Evolutionary conservation across 2,329 filamentous ascomycete species (phyloP), one percentile per base, ranked within the genome.

Genomic region (Talaromyces sp.): DNA sequence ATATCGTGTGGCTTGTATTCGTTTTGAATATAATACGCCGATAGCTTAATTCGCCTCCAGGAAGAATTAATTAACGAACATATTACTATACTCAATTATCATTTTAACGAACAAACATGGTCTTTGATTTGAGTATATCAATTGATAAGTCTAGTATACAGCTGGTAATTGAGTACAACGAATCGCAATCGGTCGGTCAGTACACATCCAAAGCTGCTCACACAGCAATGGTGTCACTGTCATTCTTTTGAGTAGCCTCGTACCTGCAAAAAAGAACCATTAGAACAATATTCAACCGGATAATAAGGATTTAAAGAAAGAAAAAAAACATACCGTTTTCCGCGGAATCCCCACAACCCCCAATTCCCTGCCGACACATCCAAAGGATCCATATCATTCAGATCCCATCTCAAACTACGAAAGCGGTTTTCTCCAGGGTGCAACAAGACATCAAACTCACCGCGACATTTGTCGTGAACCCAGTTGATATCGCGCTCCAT

Each of bases 281-380:
- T 23, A 23, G 23, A 23, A 23, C 23, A 23, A 23, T 23, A 23
- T 23, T 23, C 23, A 23, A 23, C 23, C 23, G 23, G 23, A 23
- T 23, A 23, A 23, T 23, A 23, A 23, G 23, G 23, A 23, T 23
- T 23, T 23, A 47, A 23, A 27, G 27, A 14, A 42, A 8, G n/a
- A 47, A 50, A 63, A 8, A 34, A 56, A 50, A 68, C 85, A 69
- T 85, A 97, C 86, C 94, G 89, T 86, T 99, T 99, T 69, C 95
- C 95, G 78, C 95, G 87, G 81, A 99, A 99, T 14, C 89, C 92
- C 92, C 96, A 99, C 1, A 96, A 82, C 10, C 95, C 95, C 92
- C 92, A 99, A 76, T 99, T 99, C 60, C 95, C 94, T 71, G 92
- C 96, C 69, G 89, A 96, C 65, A 98, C 82, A 76, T 98, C 95